Percentiles rank a stretch among this genome's conserved stretches.
Evolutionary conservation across 2,329 filamentous ascomycete species (phyloP).

Genomic region (Fusarium stilboides): DNA sequence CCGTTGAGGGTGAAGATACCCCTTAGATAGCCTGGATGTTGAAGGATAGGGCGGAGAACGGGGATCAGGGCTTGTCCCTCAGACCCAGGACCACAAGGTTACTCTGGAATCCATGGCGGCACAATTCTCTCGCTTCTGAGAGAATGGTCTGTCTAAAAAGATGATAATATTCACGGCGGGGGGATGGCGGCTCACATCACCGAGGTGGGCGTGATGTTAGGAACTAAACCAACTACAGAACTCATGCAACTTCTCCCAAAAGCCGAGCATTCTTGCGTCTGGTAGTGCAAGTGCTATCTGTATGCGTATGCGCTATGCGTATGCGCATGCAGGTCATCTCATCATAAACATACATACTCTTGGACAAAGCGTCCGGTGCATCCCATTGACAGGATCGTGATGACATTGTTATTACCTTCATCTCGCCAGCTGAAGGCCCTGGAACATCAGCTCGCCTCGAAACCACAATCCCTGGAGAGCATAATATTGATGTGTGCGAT

Average conservation of each 20-base stretch:
- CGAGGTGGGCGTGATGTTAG: constrained; percentile 33
- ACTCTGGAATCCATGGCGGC: constrained; percentile 12
- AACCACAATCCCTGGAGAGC: constrained; percentile 10
- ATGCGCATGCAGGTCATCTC: constrained; percentile 40
- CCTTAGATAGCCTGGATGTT: constrained; percentile 30
- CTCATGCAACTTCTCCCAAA: constrained; percentile 40
- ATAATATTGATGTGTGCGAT: constrained; percentile 32
- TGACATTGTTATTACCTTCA: constrained; percentile 43
- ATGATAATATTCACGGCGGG: constrained; percentile 30
- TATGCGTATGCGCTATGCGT: constrained; percentile 41
- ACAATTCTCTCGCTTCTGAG: constrained; percentile 12
- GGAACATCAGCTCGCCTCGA: constrained; percentile 42
- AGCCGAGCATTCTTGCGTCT: constrained; percentile 41
- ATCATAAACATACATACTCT: constrained; percentile 31
- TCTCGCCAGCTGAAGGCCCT: constrained; percentile 42
- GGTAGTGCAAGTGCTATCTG: constrained; percentile 33
- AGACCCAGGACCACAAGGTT: constrained; percentile 5
- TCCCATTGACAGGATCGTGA: constrained; percentile 43
- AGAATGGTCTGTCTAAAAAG: constrained; percentile 2
- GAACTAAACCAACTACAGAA: constrained; percentile 40
- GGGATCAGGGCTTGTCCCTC: constrained; percentile 18
- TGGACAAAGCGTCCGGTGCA: constrained; percentile 39
- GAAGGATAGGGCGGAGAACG: constrained; percentile 26
- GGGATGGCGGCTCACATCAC: constrained; percentile 32
- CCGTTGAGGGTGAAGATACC: constrained; percentile 43